Conservation (phyloP, 768 basidiomycete genomes). For the Xerocomellus intermedius region DNA sequence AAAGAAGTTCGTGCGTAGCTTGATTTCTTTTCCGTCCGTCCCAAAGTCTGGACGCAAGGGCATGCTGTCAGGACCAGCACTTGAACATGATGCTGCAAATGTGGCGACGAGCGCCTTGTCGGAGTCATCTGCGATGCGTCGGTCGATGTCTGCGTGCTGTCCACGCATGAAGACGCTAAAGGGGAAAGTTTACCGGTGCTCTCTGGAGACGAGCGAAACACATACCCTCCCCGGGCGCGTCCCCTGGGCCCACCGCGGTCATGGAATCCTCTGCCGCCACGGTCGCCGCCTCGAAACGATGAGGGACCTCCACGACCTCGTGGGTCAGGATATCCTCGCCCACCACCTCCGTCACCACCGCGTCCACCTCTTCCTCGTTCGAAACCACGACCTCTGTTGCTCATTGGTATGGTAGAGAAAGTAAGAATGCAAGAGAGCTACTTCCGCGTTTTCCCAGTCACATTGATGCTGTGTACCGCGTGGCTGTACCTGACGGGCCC, state of each 20-base stretch:
- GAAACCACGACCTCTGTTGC: constrained; percentile 41
- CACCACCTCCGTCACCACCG: constrained; percentile 33
- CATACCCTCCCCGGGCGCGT: constrained; percentile 41
- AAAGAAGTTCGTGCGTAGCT: constrained; percentile 54
- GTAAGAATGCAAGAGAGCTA: not conserved
- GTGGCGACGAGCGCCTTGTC: constrained; percentile 43
- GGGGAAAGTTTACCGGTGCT: not conserved
- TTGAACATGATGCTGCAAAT: constrained; percentile 27
- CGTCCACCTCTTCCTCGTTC: constrained; percentile 39
- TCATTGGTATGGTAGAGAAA: constrained; percentile 22
- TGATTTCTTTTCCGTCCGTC: constrained; percentile 41
- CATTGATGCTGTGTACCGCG: constrained; percentile 21
- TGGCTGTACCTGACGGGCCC: not conserved
- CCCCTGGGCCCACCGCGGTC: constrained; percentile 30
- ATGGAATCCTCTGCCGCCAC: constrained; percentile 32
- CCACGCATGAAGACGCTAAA: constrained; percentile 42
- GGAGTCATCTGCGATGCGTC: constrained; percentile 46
- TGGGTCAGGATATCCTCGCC: constrained; percentile 30
- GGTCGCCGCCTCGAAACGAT: constrained; percentile 29
- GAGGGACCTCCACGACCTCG: constrained; percentile 29
- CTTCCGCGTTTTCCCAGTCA: constrained; percentile 7
- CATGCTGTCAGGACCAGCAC: constrained; percentile 29
- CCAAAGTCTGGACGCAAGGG: constrained; percentile 52
- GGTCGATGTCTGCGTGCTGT: constrained; percentile 47
- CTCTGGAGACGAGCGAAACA: not conserved